phyloP scores from a whole-genome alignment of 306 rosid species.

The Castanospermum australe region DNA sequence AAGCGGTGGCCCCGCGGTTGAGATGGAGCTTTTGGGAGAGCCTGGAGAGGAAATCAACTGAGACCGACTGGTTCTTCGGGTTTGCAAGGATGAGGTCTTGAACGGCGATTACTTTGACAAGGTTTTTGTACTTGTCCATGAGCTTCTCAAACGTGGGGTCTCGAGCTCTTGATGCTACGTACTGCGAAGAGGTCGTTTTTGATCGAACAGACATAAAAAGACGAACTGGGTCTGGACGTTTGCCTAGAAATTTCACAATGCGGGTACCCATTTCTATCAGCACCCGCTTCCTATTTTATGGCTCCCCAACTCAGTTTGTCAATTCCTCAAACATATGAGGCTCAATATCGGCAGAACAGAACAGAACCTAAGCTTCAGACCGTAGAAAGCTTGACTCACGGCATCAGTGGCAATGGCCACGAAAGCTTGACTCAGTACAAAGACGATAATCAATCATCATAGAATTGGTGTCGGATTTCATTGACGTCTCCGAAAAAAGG shows the following conservation, averaged over 20 bases:
- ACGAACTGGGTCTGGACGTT: conserved; percentile 23
- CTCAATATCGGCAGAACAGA: background rate
- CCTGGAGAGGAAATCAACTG: conserved; percentile 74
- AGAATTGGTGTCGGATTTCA: background rate
- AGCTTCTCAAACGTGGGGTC: conserved; percentile 92
- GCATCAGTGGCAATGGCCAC: background rate
- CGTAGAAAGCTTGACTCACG: background rate
- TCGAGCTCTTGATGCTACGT: conserved; percentile 71
- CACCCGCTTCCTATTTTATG: background rate
- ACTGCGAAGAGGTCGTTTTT: conserved; percentile 70
- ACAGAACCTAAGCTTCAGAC: background rate
- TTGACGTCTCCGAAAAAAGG: background rate
- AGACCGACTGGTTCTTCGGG: conserved; percentile 57
- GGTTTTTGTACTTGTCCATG: conserved; percentile 81
- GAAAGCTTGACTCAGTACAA: background rate
- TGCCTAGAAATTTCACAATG: conserved; percentile 35
- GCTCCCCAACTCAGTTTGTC: conserved; percentile 20
- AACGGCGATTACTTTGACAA: conserved; percentile 72
- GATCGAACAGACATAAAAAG: conserved; percentile 41
- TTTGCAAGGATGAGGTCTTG: conserved; percentile 89
- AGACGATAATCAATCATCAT: background rate
- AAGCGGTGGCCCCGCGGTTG: conserved; percentile 71
- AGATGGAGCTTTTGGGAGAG: conserved; percentile 89
- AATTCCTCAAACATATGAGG: conserved; percentile 41
- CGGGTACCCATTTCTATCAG: conserved; percentile 28